Evolutionary conservation across 257 asterid genomes (phyloP), one percentile per base, ranked within the genome.

Genomic region (Nicotiana obtusifolia): DNA sequence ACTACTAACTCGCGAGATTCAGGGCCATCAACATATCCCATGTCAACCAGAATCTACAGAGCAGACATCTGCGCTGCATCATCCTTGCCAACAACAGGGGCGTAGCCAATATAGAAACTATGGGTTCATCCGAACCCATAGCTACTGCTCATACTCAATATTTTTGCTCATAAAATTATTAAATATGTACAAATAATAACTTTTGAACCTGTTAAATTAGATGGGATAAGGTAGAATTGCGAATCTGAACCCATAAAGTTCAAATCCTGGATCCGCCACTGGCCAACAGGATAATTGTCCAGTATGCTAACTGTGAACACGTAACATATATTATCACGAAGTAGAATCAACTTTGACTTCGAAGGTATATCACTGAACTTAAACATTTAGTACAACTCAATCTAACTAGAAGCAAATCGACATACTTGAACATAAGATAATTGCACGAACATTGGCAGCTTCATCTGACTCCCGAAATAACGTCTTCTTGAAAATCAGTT

Each of bases 41-140:
- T 89, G 87, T 95, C 99, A 85, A 94, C 99, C 76, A 94, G 81
- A 82, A 94, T 96, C 83, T 96, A 98, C 86, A 96, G 83, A n/a
- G 97, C 98, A 62, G 95, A 94, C 49, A 96, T 88, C 89, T 93
- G 98, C 76, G 98, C 98, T 33, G 98, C 97, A 89, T 96, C 99
- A 83, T 96, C 98, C 89, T 89, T 93, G 84, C 98, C 98, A 85
- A 28, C 30, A 28, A 3, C 28, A 1, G 2, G 2, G 2, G 2
- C 2, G 30, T 28, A 28, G 2, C 2, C 30, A 28, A 1, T 1
- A 1, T 28, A 1, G 0, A 28, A 28, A 1, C 28, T 26, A 26
- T 26, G 28, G 28, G 28, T 26, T 26, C 28, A 26, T 26, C 28
- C 28, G 28, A 26, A 26, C 2, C 28, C 28, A 26, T 26, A 26